Evolutionary conservation across 139 green algal species (phyloP).

Genomic region (Micromonas commoda): DNA sequence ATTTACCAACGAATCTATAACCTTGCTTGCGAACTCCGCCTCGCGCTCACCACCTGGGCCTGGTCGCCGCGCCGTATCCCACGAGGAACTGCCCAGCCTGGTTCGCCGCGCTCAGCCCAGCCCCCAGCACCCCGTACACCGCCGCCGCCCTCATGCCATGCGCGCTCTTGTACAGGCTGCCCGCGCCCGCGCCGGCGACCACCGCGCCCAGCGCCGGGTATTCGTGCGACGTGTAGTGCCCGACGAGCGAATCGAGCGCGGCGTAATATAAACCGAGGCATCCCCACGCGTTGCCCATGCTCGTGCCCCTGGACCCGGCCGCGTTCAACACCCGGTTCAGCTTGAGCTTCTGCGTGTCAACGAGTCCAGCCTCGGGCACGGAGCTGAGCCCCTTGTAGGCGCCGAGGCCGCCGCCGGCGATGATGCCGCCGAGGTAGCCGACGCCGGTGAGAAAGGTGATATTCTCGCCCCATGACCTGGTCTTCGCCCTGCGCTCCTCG

Average conservation of each 20-base stretch:
- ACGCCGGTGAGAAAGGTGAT: constrained; percentile 30
- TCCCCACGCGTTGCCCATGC: constrained; percentile 25
- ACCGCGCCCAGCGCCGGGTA: not conserved
- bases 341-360: constrained; percentile 15
- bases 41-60: not conserved
- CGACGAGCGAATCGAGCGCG: constrained; percentile 5
- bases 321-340: constrained; percentile 29
- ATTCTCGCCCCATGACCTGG: constrained; percentile 34
- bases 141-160: constrained; percentile 2
- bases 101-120: not conserved
- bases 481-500: constrained; percentile 28
- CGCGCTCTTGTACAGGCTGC: constrained; percentile 22
- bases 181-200: constrained; percentile 20
- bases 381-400: not conserved
- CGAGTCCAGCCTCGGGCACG: not conserved
- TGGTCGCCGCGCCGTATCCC: not conserved
- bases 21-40: no score
- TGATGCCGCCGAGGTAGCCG: constrained; percentile 29
- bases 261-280: constrained; percentile 35
- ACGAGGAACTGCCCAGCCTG: not conserved
- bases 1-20: no score
- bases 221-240: constrained; percentile 9
- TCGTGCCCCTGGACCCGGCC: not conserved
- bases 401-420: constrained; percentile 11
- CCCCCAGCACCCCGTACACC: constrained; percentile 9